These are phyloP conservation scores for Aristolochia californica DNA, from an alignment of 164 flowering plant species.

Conservation along the genomic window DNA sequence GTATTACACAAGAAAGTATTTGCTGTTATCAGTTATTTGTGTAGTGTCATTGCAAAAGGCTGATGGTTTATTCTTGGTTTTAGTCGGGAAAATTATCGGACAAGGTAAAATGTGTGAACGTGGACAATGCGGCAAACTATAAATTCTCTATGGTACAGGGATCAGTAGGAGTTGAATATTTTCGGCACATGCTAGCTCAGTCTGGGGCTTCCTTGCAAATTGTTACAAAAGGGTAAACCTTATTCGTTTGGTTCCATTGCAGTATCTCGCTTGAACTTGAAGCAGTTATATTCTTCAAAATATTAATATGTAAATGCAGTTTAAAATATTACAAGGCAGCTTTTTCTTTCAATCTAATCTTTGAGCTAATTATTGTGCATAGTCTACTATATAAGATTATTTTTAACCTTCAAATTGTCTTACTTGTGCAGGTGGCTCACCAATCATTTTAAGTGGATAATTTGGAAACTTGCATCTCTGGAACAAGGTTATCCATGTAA, in stretches of 20 bases:
- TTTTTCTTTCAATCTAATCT: too few species aligned
- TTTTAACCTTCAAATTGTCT: background rate
- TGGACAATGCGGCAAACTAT: slow-evolving; percentile 48
- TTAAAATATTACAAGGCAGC: too few species aligned
- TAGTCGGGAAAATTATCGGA: slow-evolving; percentile 40
- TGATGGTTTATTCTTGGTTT: slow-evolving; percentile 14
- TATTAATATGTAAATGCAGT: background rate
- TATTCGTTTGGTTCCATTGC: background rate
- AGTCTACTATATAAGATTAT: background rate
- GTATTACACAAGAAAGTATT: background rate
- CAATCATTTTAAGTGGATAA: slow-evolving; percentile 96
- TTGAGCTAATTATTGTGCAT: background rate
- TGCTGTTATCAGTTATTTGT: slow-evolving; percentile 1
- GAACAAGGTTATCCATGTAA: slow-evolving; percentile 61
- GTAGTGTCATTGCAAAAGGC: slow-evolving; percentile 1
- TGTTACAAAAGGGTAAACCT: slow-evolving; percentile 53
- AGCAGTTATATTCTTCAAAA: background rate
- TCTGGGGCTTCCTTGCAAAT: slow-evolving; percentile 61
- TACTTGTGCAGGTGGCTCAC: slow-evolving; percentile 62
- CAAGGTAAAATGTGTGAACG: slow-evolving; percentile 32
- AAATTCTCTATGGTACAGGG: slow-evolving; percentile 37
- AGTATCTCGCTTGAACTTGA: too few species aligned
- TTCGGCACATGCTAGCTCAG: slow-evolving; percentile 42
- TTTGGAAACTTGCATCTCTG: slow-evolving; percentile 93
- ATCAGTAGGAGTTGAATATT: slow-evolving; percentile 43